Evolutionary conservation across 257 asterid genomes (phyloP).

Genomic region (Apocynum venetum): DNA sequence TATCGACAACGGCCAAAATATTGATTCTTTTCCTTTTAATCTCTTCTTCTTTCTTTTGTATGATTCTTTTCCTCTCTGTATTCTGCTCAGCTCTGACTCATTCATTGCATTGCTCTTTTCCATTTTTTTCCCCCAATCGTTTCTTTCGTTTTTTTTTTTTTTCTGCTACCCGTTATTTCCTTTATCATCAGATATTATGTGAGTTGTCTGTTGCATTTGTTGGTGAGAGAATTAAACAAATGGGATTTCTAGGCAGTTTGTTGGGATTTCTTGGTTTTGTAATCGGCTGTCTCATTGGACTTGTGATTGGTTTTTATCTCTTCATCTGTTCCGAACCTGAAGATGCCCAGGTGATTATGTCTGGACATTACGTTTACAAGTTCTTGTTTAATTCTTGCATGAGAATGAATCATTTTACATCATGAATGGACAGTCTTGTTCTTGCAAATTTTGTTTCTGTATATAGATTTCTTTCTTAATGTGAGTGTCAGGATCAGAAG

Average conservation of each 20-base stretch:
- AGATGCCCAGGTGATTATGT: conserved; percentile 54
- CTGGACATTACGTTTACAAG: background rate
- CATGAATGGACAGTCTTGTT: background rate
- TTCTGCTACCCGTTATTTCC: background rate
- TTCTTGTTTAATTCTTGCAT: conserved; percentile 17
- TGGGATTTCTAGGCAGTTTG: conserved; percentile 71
- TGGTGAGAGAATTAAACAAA: conserved; percentile 13
- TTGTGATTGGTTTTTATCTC: conserved; percentile 61
- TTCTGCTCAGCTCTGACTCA: background rate
- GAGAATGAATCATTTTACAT: background rate
- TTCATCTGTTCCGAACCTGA: conserved; percentile 53
- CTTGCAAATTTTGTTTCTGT: background rate
- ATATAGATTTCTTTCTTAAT: background rate
- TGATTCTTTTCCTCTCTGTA: background rate
- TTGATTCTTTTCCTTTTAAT: background rate
- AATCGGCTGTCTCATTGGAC: conserved; percentile 60
- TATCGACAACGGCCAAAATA: background rate
- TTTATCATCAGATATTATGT: background rate
- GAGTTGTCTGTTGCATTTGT: background rate
- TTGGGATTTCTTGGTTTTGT: conserved; percentile 70
- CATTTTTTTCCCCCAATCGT: background rate
- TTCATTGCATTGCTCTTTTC: background rate
- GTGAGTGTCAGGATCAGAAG: background rate
- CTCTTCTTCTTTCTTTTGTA: background rate
- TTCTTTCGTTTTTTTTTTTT: background rate